phyloP scores from a whole-genome alignment of 257 asterid species.

The Lantana camara region DNA sequence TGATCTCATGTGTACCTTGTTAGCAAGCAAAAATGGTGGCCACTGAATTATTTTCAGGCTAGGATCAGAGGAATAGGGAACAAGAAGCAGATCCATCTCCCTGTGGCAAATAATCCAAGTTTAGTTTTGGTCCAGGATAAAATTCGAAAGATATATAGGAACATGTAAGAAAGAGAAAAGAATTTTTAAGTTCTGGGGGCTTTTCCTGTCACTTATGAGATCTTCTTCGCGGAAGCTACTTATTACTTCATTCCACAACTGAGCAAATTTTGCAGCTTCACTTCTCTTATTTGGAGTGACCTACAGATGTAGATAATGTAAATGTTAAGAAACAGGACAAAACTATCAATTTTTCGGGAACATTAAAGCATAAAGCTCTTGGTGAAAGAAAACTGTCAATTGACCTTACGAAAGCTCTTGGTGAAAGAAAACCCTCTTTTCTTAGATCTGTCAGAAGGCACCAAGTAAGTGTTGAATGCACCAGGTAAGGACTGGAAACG shows the following conservation, averaged over 20 bases:
- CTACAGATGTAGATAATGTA: slow-evolving; percentile 39
- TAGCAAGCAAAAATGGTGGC: slow-evolving; percentile 98
- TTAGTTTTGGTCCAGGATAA: slow-evolving; percentile 33
- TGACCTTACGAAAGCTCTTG: slow-evolving; percentile 69
- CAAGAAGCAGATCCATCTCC: slow-evolving; percentile 99
- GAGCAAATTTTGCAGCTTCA: slow-evolving; percentile 96
- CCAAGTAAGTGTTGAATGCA: slow-evolving; percentile 86
- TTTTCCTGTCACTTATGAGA: slow-evolving; percentile 90
- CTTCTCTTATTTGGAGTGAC: slow-evolving; percentile 73
- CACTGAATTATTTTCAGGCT: slow-evolving; percentile 83
- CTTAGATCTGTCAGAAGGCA: slow-evolving; percentile 72
- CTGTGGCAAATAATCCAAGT: slow-evolving; percentile 49
- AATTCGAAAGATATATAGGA: slow-evolving; percentile 4
- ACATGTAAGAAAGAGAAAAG: slow-evolving; percentile 24
- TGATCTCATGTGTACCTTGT: slow-evolving; percentile 62
- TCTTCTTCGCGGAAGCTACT: slow-evolving; percentile 98
- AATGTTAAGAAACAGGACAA: slow-evolving; percentile 15
- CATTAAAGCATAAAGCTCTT: slow-evolving; percentile 19
- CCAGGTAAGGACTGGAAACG: slow-evolving; percentile 95
- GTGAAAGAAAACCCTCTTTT: slow-evolving; percentile 73
- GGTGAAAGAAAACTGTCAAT: slow-evolving; percentile 22
- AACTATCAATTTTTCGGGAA: slow-evolving; percentile 20
- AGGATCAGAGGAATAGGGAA: slow-evolving; percentile 95
- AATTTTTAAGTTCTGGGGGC: slow-evolving; percentile 26
- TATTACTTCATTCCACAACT: slow-evolving; percentile 94